A percentile compares a stretch with the other conserved stretches of the same genome.
These are phyloP conservation scores for Cladorrhinum sp. DNA, from an alignment of 2,329 filamentous ascomycete genomes.

Conservation along the genomic window DNA sequence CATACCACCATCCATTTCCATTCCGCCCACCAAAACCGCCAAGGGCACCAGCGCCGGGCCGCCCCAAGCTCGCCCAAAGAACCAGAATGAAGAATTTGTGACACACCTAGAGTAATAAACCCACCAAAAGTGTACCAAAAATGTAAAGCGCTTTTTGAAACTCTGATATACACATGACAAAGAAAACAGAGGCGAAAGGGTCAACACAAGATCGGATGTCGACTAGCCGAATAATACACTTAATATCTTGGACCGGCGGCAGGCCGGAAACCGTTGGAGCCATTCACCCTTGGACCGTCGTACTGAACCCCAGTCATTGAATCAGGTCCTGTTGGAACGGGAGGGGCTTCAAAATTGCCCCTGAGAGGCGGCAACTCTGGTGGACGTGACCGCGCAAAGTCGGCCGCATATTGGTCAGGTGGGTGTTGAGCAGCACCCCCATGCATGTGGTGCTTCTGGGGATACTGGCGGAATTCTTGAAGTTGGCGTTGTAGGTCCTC, in stretches of 20 bases:
- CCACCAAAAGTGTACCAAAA: neutral
- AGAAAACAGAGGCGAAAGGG: neutral
- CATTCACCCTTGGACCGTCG: constrained; percentile 42
- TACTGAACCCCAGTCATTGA: constrained; percentile 68
- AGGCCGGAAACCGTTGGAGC: constrained; percentile 44
- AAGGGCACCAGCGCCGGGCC: neutral
- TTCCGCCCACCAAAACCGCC: neutral
- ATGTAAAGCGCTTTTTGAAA: neutral
- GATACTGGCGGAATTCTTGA: constrained; percentile 41
- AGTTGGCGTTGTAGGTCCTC: constrained; percentile 42
- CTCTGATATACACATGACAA: neutral
- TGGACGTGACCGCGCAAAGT: constrained; percentile 31
- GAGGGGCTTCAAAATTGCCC: constrained; percentile 42
- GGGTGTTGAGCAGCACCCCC: constrained; percentile 8
- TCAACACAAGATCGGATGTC: neutral
- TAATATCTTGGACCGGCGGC: constrained; percentile 29
- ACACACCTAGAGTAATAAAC: neutral
- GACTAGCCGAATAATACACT: neutral
- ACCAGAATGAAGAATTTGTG: neutral
- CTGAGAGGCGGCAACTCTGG: constrained; percentile 56
- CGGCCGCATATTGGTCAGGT: constrained; percentile 22
- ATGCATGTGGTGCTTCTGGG: constrained; percentile 25
- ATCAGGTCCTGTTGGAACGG: constrained; percentile 46
- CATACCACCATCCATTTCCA: neutral
- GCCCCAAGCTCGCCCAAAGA: neutral